phyloP scores from a whole-genome alignment of 2,329 filamentous ascomycete species.

The Fusarium graminum region DNA sequence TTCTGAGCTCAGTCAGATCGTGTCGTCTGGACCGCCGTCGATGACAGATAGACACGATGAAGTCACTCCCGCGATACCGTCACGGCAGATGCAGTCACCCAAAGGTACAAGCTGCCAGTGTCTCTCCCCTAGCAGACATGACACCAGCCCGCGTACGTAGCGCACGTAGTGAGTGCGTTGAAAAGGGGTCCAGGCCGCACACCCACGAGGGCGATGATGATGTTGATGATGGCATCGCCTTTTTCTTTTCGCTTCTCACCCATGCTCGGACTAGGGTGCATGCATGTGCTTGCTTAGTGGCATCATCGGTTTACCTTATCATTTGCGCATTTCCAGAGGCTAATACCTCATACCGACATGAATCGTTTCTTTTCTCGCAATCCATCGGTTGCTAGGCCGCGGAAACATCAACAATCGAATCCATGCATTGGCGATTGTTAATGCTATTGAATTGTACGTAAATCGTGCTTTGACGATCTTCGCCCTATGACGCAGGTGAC shows the following conservation, averaged over 20 bases:
- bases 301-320: slow-evolving; percentile 34
- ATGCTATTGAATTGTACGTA: slow-evolving; percentile 7
- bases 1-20: not conserved
- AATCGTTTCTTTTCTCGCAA: slow-evolving; percentile 15
- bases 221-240: slow-evolving; percentile 42
- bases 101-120: slow-evolving; percentile 7
- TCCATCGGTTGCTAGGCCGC: not conserved
- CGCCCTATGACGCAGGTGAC: slow-evolving; percentile 48
- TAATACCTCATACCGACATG: slow-evolving; percentile 28
- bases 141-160: slow-evolving; percentile 13
- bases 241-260: slow-evolving; percentile 9
- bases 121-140: slow-evolving; percentile 5
- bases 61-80: slow-evolving; percentile 37
- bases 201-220: slow-evolving; percentile 22
- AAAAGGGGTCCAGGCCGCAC: slow-evolving; percentile 34
- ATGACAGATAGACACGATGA: slow-evolving; percentile 27
- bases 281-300: slow-evolving; percentile 33
- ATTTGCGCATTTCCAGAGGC: slow-evolving; percentile 14
- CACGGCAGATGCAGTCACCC: slow-evolving; percentile 22
- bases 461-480: slow-evolving; percentile 41
- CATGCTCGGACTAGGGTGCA: slow-evolving; percentile 22
- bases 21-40: not conserved
- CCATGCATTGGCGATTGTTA: slow-evolving; percentile 16
- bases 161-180: not conserved
- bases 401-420: slow-evolving; percentile 13